A percentile compares a stretch with the other conserved stretches of the same genome.
phyloP scores from a whole-genome alignment of 495 filamentous ascomycete genomes.

The Cetradonia linearis region DNA sequence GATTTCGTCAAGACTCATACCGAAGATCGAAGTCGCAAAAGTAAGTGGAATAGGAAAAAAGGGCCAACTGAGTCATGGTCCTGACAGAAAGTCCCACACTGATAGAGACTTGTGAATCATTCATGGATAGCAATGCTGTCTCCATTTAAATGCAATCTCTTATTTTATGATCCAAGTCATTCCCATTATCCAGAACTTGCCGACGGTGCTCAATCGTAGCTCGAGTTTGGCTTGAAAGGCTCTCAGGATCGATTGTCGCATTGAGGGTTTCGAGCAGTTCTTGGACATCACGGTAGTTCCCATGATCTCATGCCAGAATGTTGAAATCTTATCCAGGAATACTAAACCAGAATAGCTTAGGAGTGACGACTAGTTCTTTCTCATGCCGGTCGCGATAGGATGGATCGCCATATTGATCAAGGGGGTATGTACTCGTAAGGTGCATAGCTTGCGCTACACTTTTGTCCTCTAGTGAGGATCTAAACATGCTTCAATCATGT shows the following conservation, averaged over 20 bases:
- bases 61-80: not conserved
- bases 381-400: not conserved
- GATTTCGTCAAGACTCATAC: not conserved
- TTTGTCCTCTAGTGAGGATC: too few relatives aligned
- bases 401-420: not conserved
- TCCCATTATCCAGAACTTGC: not conserved
- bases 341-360: not conserved
- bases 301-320: not conserved
- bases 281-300: not conserved
- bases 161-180: not conserved
- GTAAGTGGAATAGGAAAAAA: not conserved
- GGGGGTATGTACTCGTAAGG: not conserved
- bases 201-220: not conserved
- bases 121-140: not conserved
- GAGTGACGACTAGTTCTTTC: not conserved
- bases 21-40: not conserved
- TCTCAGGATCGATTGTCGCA: too few relatives aligned
- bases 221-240: too few relatives aligned
- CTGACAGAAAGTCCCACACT: not conserved
- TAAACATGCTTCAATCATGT: not conserved
- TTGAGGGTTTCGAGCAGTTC: not conserved
- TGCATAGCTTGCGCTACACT: not conserved
- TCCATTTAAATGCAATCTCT: not conserved
- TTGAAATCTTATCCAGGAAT: not conserved
- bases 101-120: not conserved